A percentile compares a stretch with the other conserved stretches of the same genome.
Evolutionary conservation across 495 filamentous ascomycete genomes (phyloP).

Genomic region (Choiromyces venosus): DNA sequence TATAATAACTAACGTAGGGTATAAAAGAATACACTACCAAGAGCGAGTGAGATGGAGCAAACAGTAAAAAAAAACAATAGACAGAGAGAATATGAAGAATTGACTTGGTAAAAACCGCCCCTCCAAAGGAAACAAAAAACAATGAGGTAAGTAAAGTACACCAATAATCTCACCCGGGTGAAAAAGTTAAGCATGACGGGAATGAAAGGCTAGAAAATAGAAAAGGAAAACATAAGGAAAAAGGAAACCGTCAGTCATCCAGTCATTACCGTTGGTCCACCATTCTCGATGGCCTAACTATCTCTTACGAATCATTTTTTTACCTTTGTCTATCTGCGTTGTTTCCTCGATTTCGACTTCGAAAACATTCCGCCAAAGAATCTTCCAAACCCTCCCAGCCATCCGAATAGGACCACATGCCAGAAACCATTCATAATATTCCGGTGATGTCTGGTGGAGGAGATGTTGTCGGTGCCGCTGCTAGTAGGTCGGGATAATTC

Average conservation of each 20-base stretch:
- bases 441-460: conserved; percentile 32
- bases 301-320: background rate
- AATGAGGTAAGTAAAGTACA: background rate
- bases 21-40: background rate
- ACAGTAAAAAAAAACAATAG: conserved; percentile 3
- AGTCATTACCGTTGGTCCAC: background rate
- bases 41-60: conserved; percentile 4
- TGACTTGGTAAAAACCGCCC: background rate
- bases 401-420: conserved; percentile 39
- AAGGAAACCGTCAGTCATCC: conserved; percentile 5
- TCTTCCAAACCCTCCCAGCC: conserved; percentile 39
- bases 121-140: conserved; percentile 10
- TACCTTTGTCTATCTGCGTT: background rate
- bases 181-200: background rate
- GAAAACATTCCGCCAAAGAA: conserved; percentile 37
- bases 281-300: conserved; percentile 5
- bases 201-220: conserved; percentile 5
- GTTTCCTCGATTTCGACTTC: conserved; percentile 22
- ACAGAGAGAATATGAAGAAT: background rate
- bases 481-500: conserved; percentile 29
- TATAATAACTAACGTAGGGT: background rate
- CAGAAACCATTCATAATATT: conserved; percentile 41
- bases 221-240: conserved; percentile 9
- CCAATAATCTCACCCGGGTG: background rate
- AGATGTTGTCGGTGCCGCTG: conserved; percentile 39